Evolutionary conservation across 495 filamentous ascomycete species (phyloP), one percentile per base, ranked within the genome.

Genomic region (Talaromyces adpressus): DNA sequence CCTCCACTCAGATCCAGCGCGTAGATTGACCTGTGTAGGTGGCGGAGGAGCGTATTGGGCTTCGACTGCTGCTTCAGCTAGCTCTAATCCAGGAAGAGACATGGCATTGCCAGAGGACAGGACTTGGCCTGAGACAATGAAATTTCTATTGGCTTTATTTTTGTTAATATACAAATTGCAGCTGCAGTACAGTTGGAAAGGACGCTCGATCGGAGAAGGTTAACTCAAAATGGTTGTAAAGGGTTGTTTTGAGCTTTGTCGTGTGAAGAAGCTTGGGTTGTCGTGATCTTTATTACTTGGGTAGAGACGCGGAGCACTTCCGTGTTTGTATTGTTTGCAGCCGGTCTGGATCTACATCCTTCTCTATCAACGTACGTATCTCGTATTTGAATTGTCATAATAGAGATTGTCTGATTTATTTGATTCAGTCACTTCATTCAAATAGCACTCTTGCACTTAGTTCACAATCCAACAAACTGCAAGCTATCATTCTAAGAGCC

Each of bases 1-100:
- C 63, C 94, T 85, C 88, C 90, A 98, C 82, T 98, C 94, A 4
- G 81, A 80, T 52, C 79, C 78, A 23, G 77, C 73, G 23, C 73
- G 70, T 61, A 88, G 69, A 56, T 58, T 70, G 65, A 81, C 73
- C 59, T 79, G 78, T 22, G 78, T 73, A 36, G 78, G 78, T 61
- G 75, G 77, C 52, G 75, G 76, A 64, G 72, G 63, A 41, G 66
- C 71, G 62, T 72, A 72, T 22, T 73, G 70, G 59, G 71, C 74
- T 29, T 79, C 78, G 66, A 70, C 74, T 45, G 76, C 72, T 32
- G 75, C 72, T 64, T 79, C 75, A 11, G 76, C 77, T 45, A 81
- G 73, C 32, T 78, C 79, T 69, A 81, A 62, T 30, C 79, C 79
- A 6, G 79, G 79, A 27, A 81, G 77, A 71, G 79, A 80, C 79